Percentiles rank a stretch among this genome's conserved stretches.
phyloP scores from a whole-genome alignment of 2,329 filamentous ascomycete genomes.

The Chaetomiaceae sp. region DNA sequence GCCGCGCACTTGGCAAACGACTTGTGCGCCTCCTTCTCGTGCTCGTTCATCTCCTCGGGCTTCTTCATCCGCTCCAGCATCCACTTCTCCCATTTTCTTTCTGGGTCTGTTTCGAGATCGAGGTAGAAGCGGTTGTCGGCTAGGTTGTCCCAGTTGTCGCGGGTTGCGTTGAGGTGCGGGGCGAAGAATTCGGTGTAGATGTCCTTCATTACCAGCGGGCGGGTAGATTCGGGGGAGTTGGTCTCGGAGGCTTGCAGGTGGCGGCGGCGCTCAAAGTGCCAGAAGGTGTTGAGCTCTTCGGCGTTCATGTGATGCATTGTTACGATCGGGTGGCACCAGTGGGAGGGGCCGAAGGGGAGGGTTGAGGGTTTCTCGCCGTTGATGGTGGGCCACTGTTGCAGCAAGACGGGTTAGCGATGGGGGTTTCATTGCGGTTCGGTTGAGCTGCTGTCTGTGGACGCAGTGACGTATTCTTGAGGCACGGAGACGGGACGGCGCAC shows the following conservation, averaged over 20 bases:
- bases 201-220: slow-evolving; percentile 43
- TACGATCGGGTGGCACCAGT: slow-evolving; percentile 53
- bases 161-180: slow-evolving; percentile 35
- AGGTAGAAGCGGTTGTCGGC: slow-evolving; percentile 43
- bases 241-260: slow-evolving; percentile 26
- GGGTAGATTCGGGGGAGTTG: slow-evolving; percentile 14
- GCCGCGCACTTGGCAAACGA: slow-evolving; percentile 41
- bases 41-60: slow-evolving; percentile 30
- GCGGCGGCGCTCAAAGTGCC: slow-evolving; percentile 47
- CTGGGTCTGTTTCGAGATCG: slow-evolving; percentile 34
- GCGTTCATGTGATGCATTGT: slow-evolving; percentile 53
- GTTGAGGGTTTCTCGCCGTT: slow-evolving; percentile 53
- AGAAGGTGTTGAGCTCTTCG: slow-evolving; percentile 47
- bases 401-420: slow-evolving; percentile 6
- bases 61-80: slow-evolving; percentile 33
- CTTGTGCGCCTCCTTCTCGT: slow-evolving; percentile 40
- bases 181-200: slow-evolving; percentile 45
- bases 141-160: slow-evolving; percentile 51
- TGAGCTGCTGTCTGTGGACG: too few species aligned
- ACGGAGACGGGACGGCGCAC: background rate
- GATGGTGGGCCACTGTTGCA: slow-evolving; percentile 51
- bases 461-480: background rate
- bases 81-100: slow-evolving; percentile 31
- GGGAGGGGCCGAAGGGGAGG: slow-evolving; percentile 41
- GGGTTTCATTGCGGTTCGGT: too few species aligned